These are phyloP conservation scores for Cryphonectria carpinicola DNA, from an alignment of 2,329 filamentous ascomycete species.

Conservation along the genomic window DNA sequence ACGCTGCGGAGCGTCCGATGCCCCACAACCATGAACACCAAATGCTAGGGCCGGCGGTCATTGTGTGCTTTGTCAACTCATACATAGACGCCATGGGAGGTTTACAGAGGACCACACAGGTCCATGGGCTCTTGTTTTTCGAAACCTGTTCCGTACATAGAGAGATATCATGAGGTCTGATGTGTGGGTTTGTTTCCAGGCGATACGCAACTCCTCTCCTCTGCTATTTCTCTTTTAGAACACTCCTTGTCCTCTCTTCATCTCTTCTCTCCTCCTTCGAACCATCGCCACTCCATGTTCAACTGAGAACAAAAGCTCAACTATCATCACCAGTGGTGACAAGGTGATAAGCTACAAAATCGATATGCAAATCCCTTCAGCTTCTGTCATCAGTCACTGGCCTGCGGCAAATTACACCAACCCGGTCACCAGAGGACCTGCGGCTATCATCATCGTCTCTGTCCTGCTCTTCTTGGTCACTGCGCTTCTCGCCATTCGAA, in stretches of 20 bases:
- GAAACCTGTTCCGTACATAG: conserved; percentile 12
- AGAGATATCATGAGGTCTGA: conserved; percentile 9
- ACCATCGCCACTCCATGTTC: conserved; percentile 6
- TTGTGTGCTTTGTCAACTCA: neutral
- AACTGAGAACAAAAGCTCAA: neutral
- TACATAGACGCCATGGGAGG: neutral
- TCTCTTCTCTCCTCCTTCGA: conserved; percentile 1
- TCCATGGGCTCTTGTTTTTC: neutral
- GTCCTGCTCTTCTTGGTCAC: conserved; percentile 38
- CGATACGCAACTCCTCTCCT: conserved; percentile 16
- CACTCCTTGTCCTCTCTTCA: conserved; percentile 10
- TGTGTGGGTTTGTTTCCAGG: conserved; percentile 9
- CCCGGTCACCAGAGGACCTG: conserved; percentile 38
- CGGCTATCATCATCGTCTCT: conserved; percentile 35
- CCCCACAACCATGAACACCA: neutral
- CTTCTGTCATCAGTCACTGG: conserved; percentile 35
- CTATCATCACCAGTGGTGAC: conserved; percentile 8
- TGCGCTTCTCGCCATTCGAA: conserved; percentile 38
- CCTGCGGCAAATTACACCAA: conserved; percentile 39
- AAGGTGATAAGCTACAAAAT: conserved; percentile 4
- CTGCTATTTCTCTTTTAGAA: neutral
- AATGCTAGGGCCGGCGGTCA: neutral
- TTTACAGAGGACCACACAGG: neutral
- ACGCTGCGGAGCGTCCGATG: neutral
- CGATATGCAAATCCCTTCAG: conserved; percentile 35